Base-by-base conservation (phyloP, 805 yeast genomes). In the Danielia reshetovae region DNA sequence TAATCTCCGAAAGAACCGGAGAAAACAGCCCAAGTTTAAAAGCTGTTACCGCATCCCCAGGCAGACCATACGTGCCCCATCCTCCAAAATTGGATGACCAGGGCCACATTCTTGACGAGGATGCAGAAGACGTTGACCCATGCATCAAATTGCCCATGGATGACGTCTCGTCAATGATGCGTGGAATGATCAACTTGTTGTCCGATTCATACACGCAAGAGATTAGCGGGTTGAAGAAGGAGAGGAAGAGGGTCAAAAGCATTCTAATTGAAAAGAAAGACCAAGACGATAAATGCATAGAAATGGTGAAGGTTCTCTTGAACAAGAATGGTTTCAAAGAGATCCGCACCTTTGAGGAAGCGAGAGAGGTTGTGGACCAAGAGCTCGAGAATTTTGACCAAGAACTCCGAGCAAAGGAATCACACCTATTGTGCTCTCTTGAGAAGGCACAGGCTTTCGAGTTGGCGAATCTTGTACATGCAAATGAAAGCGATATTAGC, bases 191-290 rank as follows among this genome's bases (percentile, higher is more conserved):
- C 1, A 62, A 65, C 34, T 70, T 75, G n/a, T 59, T 80, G 33
- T 43, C 72, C 15, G 73, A 68, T 13, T 62, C 72, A n/a, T 85
- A 79, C 52, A 79, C 77, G 32, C 54, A 63, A 13, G 60, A 75
- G 27, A 77, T 45, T 71, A 70, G 41, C 25, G 70, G 77, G 4
- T 40, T 62, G 14, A 51, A 47, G 18, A 34, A 35, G 7, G 59
- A 62, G 30, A 36, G 39, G 26, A 40, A 39, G 32, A 43, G 45
- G 2, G 37, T 59, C 18, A 42, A 44, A 14, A 24, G 55, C 7
- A 81, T 77, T 40, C 54, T 85, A 30, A 62, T 60, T 19, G 70
- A 68, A 30, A 79, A 79, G 54, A 76, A 60, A 21, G 72, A 72
- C 18, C 59, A 68, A 11, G 59, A 63, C 60, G 54, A 45, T 27